Evolutionary conservation across 1,284 basidiomycete species (phyloP).

Genomic region (Ceratobasidium papillatum): DNA sequence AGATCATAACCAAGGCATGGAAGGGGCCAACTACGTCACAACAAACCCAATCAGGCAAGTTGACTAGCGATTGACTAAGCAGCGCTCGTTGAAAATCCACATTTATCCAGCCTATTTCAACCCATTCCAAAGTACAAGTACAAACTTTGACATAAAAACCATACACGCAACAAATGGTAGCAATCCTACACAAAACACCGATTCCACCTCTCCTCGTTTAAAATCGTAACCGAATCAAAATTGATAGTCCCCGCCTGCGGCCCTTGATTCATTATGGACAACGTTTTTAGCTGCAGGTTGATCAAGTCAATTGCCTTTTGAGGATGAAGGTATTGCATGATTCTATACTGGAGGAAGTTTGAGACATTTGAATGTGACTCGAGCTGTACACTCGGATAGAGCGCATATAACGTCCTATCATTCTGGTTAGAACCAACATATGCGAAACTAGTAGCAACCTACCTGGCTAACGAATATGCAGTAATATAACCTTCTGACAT

Average conservation of each 20-base stretch:
- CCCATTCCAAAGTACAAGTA: no score
- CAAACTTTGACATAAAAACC: no score
- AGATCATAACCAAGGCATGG: not conserved
- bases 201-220: not conserved
- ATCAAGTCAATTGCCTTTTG: not conserved
- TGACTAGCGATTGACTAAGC: constrained; percentile 15
- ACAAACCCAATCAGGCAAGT: constrained; percentile 17
- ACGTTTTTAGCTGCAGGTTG: not conserved
- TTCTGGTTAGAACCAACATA: not conserved
- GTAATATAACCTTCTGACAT: not conserved
- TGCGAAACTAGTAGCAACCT: not conserved
- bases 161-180: not conserved
- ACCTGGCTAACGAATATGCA: not conserved
- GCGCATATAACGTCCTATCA: not conserved
- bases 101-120: not conserved
- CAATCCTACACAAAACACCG: not conserved
- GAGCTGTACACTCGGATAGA: not conserved
- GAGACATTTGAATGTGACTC: not conserved
- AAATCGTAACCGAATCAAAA: not conserved
- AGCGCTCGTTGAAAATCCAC: not conserved
- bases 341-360: not conserved
- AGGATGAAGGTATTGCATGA: not conserved
- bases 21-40: not conserved
- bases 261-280: not conserved
- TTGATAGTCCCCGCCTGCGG: not conserved